phyloP scores from a whole-genome alignment of 2,329 filamentous ascomycete genomes.

The Claviceps maximensis region DNA sequence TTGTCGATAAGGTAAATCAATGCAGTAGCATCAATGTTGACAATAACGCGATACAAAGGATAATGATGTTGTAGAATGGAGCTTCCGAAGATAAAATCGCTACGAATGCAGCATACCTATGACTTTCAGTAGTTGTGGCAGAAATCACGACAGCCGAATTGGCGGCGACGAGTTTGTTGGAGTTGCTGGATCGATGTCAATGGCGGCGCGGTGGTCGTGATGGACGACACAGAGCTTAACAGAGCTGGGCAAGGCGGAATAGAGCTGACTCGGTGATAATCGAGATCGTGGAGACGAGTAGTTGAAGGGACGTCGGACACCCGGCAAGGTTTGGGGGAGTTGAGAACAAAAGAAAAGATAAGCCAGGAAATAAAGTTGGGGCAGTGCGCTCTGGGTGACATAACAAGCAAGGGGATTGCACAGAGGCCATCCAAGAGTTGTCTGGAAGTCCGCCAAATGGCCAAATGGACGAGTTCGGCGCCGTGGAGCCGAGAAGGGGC shows the following conservation, averaged over 20 bases:
- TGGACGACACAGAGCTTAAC: not conserved
- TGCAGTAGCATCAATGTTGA: not conserved
- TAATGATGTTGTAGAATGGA: not conserved
- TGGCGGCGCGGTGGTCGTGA: not conserved
- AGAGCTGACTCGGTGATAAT: not conserved
- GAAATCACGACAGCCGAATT: not conserved
- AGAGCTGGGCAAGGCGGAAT: not conserved
- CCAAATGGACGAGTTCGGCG: constrained; percentile 17
- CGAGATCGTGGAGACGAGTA: not conserved
- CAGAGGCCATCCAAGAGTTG: constrained; percentile 3
- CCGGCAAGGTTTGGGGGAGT: not conserved
- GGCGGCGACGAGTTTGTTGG: not conserved
- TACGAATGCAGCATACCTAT: not conserved
- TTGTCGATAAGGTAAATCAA: not conserved
- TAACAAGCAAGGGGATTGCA: constrained; percentile 11
- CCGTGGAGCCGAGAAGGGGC: constrained; percentile 19
- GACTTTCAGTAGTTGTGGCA: not conserved
- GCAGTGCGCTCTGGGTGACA: constrained; percentile 9
- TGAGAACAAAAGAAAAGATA: constrained; percentile 6
- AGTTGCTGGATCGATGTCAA: not conserved
- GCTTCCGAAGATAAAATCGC: not conserved
- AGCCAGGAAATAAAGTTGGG: constrained; percentile 10
- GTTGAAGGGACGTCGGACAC: not conserved
- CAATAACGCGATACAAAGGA: no score
- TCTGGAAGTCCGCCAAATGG: constrained; percentile 9